phyloP scores from a whole-genome alignment of 2,329 filamentous ascomycete species.

The Epichloe glyceriae region DNA sequence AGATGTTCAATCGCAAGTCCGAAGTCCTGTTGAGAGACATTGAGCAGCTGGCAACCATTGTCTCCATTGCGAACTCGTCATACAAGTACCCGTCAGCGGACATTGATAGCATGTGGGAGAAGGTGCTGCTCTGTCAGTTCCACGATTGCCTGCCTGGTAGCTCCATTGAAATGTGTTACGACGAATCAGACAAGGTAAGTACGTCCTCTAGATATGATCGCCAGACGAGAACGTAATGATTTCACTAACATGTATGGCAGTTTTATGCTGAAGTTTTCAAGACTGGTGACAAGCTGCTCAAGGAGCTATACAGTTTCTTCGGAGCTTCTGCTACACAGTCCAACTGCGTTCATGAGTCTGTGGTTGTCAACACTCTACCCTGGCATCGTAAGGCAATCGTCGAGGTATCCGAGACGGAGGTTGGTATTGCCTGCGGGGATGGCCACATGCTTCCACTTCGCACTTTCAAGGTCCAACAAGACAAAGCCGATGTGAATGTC shows the following conservation, averaged over 20 bases:
- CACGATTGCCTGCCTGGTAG: conserved; percentile 94
- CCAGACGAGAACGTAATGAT: not conserved
- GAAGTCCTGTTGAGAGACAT: conserved; percentile 79
- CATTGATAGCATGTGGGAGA: conserved; percentile 95
- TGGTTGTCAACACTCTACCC: conserved; percentile 73
- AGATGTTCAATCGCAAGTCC: conserved; percentile 77
- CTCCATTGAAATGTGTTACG: conserved; percentile 95
- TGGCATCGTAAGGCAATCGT: conserved; percentile 72
- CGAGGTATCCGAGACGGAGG: conserved; percentile 40
- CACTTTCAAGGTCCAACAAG: conserved; percentile 31
- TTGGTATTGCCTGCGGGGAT: conserved; percentile 43
- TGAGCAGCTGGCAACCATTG: conserved; percentile 76
- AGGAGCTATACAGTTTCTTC: conserved; percentile 55
- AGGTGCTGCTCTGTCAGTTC: conserved; percentile 85
- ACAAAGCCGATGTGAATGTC: conserved; percentile 38
- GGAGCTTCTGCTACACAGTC: conserved; percentile 40
- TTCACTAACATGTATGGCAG: conserved; percentile 23
- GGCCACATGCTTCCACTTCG: conserved; percentile 40
- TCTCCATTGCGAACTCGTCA: conserved; percentile 54
- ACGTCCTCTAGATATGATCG: not conserved
- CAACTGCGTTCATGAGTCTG: conserved; percentile 31
- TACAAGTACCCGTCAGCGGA: conserved; percentile 90
- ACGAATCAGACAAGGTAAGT: conserved; percentile 71
- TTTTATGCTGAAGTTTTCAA: conserved; percentile 75
- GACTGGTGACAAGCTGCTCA: conserved; percentile 58